Evolutionary conservation across 2,329 filamentous ascomycete genomes (phyloP).

Genomic region (Ceratocystiopsis sp.): DNA sequence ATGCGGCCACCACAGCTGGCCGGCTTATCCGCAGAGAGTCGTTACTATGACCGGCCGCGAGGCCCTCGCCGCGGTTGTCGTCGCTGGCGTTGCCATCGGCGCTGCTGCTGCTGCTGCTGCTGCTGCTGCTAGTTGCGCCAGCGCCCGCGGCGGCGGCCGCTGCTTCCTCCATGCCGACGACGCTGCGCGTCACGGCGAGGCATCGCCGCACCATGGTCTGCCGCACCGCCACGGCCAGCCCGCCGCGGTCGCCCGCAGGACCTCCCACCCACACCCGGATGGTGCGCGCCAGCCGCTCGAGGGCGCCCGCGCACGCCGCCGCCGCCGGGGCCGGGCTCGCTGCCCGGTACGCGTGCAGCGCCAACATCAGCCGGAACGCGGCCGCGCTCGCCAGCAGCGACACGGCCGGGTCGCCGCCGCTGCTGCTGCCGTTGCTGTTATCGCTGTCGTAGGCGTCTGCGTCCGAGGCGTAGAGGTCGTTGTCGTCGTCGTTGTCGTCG

Average conservation of each 20-base stretch:
- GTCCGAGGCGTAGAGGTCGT: too few relatives aligned
- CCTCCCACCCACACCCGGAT: slow-evolving; percentile 46
- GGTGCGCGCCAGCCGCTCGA: slow-evolving; percentile 40
- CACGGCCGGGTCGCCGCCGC: slow-evolving; percentile 14
- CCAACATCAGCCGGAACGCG: slow-evolving; percentile 39
- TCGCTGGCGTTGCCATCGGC: neutral
- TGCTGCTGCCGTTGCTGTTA: slow-evolving; percentile 5
- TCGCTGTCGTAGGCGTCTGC: slow-evolving; percentile 17
- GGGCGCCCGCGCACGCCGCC: slow-evolving; percentile 26
- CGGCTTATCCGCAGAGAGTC: too few relatives aligned
- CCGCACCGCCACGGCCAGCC: slow-evolving; percentile 33
- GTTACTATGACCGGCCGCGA: too few relatives aligned
- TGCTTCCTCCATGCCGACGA: slow-evolving; percentile 36
- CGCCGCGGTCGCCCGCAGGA: slow-evolving; percentile 30
- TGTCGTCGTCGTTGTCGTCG: too few relatives aligned
- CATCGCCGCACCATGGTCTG: slow-evolving; percentile 38
- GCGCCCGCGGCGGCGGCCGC: too few relatives aligned
- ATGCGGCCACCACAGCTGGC: too few relatives aligned
- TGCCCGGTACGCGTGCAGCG: slow-evolving; percentile 28
- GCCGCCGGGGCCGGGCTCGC: slow-evolving; percentile 15
- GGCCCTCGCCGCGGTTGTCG: neutral
- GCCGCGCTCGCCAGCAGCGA: slow-evolving; percentile 43
- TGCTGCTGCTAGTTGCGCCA: neutral
- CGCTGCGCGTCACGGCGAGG: slow-evolving; percentile 34
- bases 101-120: neutral